Base-by-base conservation (phyloP, 768 basidiomycete species). In the Boletus reticulatus region DNA sequence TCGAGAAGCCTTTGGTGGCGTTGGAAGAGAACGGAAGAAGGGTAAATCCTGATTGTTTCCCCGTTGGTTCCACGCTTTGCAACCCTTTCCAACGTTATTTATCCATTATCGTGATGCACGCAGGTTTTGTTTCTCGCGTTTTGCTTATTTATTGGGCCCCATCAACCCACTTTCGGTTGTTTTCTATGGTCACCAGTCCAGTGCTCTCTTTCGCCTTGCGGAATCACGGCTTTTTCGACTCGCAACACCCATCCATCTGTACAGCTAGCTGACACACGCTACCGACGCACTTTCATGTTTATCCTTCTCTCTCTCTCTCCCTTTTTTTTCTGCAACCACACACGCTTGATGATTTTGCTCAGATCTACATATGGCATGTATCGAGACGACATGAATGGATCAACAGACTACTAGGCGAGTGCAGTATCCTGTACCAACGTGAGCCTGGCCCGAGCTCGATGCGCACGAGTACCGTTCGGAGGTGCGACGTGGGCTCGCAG, bases 1-100 rank as follows among this genome's bases (percentile, higher is more conserved):
- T 3, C 78, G 95, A 47, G 94, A 98, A 71, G 86, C 86, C n/a
- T 92, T 96, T 69, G 92, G 92, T 2, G 94, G 94, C 3, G 81
- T 95, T 39, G 93, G 91, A 8, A 86, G 82, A 72, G 86, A 88
- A 38, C 82, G 75, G 58, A 75, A 90, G 71, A 90, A 89, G 68
- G 88, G 89, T 75, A 84, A 67, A 85, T 92, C 55, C 72, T 91
- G 63, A 69, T 50, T 6, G 45, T 20, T 31, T 51, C 17, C 20
- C 45, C 38, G 14, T 39, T 37, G 6, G 19, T 24, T 46, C 38
- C 38, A 11, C 32, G 6, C 31, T 50, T 48, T 27, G 36, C 22
- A n/a, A 49, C 29, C 14, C 37, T 54, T 34, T 41, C 31, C 43
- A n/a, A n/a, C 27, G 36, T 53, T 52, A 56, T 58, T 52, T 64